These are phyloP conservation scores for Arthrobotrys megalospora DNA, from an alignment of 2,329 filamentous ascomycete genomes.

Conservation along the genomic window DNA sequence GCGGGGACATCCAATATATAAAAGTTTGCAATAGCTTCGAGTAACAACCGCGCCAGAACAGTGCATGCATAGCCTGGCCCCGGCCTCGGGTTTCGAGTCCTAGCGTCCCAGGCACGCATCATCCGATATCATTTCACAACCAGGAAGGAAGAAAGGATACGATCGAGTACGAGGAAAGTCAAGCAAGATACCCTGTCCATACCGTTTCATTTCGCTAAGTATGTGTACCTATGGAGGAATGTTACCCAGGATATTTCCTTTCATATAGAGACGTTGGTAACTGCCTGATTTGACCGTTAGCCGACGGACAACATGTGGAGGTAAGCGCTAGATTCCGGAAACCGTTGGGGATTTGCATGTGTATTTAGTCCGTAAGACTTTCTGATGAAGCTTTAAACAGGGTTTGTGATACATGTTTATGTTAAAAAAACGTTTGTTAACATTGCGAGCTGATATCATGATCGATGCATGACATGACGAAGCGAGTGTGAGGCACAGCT, in stretches of 20 bases:
- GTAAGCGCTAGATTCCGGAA: constrained; percentile 48
- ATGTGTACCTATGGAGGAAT: background rate
- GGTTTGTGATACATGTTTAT: constrained; percentile 16
- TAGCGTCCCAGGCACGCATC: constrained; percentile 5
- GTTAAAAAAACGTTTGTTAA: too few relatives aligned
- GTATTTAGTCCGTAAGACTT: constrained; percentile 23
- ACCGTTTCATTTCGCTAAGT: constrained; percentile 21
- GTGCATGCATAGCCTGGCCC: constrained; percentile 1
- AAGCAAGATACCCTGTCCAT: background rate
- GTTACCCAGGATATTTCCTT: background rate
- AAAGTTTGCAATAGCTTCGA: background rate
- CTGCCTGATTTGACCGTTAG: constrained; percentile 49
- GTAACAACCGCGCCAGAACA: background rate
- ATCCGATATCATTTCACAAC: constrained; percentile 13
- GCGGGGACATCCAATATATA: constrained; percentile 16
- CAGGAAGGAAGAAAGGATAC: constrained; percentile 27
- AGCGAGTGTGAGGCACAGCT: background rate
- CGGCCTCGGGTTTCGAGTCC: background rate
- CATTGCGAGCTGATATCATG: background rate
- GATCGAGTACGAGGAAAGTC: constrained; percentile 12
- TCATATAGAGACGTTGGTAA: constrained; percentile 21
- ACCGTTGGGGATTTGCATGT: constrained; percentile 26
- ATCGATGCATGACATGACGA: background rate
- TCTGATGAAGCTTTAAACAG: constrained; percentile 3
- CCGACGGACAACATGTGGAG: constrained; percentile 44